Percentiles rank a stretch among this genome's conserved stretches.
Evolutionary conservation across 2,329 filamentous ascomycete genomes (phyloP).

Genomic region (Alternaria arbusti): DNA sequence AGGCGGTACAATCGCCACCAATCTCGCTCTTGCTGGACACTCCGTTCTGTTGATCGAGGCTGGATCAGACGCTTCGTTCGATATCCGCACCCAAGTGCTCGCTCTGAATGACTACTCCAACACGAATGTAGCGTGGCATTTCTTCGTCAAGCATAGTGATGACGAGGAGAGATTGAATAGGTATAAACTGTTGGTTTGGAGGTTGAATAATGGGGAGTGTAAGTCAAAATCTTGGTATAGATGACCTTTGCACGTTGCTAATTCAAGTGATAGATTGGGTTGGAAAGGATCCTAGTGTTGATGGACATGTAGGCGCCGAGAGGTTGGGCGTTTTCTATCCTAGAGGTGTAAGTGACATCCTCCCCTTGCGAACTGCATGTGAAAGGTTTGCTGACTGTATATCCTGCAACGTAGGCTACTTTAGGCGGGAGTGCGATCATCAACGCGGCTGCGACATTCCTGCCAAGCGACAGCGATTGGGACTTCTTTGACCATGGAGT

Average conservation of each 20-base stretch:
- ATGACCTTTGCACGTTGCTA: neutral
- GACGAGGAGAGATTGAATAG: slow-evolving; percentile 58
- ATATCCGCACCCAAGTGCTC: slow-evolving; percentile 57
- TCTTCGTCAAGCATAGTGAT: slow-evolving; percentile 64
- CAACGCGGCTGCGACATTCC: slow-evolving; percentile 23
- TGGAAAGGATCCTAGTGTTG: slow-evolving; percentile 16
- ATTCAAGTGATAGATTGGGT: slow-evolving; percentile 15
- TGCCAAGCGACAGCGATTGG: slow-evolving; percentile 29
- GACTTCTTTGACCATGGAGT: slow-evolving; percentile 23
- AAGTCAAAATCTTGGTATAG: neutral
- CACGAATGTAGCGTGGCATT: slow-evolving; percentile 60
- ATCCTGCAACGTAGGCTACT: neutral
- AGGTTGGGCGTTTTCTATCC: slow-evolving; percentile 27
- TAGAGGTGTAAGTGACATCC: slow-evolving; percentile 7
- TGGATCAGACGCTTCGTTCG: slow-evolving; percentile 57
- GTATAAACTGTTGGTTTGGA: slow-evolving; percentile 46
- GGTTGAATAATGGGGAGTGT: slow-evolving; percentile 19
- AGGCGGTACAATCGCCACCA: slow-evolving; percentile 47
- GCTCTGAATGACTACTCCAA: slow-evolving; percentile 49
- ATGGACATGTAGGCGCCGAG: slow-evolving; percentile 46
- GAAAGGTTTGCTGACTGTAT: neutral
- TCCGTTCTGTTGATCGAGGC: slow-evolving; percentile 64
- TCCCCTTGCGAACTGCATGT: neutral
- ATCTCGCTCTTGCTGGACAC: slow-evolving; percentile 62
- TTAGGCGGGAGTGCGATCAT: slow-evolving; percentile 24